Evolutionary conservation across 768 basidiomycete species (phyloP).

Genomic region (Mycena metata): DNA sequence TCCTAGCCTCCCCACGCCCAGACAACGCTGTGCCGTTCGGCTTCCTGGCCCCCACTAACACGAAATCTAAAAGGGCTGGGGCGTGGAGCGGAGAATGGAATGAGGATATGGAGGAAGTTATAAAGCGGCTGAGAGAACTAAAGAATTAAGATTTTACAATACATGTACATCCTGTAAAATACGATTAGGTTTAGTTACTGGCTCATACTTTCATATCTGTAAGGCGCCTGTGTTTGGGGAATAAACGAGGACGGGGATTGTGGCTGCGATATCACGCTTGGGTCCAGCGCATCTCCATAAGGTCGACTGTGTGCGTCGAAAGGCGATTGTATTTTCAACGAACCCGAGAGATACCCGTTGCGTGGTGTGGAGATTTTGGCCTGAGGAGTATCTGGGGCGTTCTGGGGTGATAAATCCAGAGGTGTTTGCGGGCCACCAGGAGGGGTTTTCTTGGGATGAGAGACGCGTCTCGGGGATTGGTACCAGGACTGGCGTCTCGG

Average conservation of each 20-base stretch:
- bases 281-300: constrained; percentile 11
- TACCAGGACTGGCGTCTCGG: constrained; percentile 28
- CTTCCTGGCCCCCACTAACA: background rate
- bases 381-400: background rate
- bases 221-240: constrained; percentile 66
- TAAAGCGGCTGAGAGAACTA: constrained; percentile 9
- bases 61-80: background rate
- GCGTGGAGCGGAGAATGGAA: constrained; percentile 18
- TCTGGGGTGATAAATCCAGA: background rate
- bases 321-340: constrained; percentile 11
- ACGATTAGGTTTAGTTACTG: constrained; percentile 35
- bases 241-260: constrained; percentile 16
- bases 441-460: constrained; percentile 9
- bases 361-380: background rate
- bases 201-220: constrained; percentile 61
- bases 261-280: constrained; percentile 8
- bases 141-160: constrained; percentile 15
- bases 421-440: constrained; percentile 1
- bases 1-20: no score
- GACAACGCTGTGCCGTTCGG: no score
- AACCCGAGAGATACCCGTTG: constrained; percentile 22
- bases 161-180: background rate
- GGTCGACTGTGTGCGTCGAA: background rate
- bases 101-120: constrained; percentile 8
- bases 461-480: constrained; percentile 23